phyloP scores from a whole-genome alignment of 1,139 yeast genomes.

The Yamadazyma kanchanaburiensis region DNA sequence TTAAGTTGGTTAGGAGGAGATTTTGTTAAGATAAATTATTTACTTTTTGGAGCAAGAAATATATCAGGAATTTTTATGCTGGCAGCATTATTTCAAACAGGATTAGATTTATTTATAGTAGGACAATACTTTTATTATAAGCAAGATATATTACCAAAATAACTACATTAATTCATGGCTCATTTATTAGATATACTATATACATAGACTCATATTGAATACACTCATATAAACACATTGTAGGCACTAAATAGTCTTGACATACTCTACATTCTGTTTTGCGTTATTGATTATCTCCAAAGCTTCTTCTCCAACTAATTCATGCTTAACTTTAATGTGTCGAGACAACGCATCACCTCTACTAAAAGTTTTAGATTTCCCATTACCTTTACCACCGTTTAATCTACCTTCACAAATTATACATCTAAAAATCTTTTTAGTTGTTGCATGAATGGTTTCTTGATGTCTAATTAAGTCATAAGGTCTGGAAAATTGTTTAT shows the following conservation, averaged over 20 bases:
- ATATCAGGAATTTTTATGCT: constrained; percentile 66
- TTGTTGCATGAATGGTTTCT: constrained; percentile 48
- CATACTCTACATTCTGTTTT: constrained; percentile 70
- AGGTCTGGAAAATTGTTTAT: constrained; percentile 46
- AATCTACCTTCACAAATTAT: constrained; percentile 49
- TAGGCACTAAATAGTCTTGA: too few species aligned
- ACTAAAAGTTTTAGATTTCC: constrained; percentile 52
- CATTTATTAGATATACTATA: too few species aligned
- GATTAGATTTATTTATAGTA: constrained; percentile 71
- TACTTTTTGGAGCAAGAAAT: constrained; percentile 67
- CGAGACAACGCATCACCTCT: constrained; percentile 50
- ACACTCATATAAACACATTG: too few species aligned
- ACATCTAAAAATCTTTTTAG: constrained; percentile 48
- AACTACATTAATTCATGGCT: neutral
- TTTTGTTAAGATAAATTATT: constrained; percentile 67
- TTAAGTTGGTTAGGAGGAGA: constrained; percentile 92
- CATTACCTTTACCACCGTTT: constrained; percentile 53
- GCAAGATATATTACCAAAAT: too few species aligned
- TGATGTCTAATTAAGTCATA: constrained; percentile 49
- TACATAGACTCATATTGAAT: too few species aligned
- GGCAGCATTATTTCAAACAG: constrained; percentile 81
- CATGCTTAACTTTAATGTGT: constrained; percentile 48
- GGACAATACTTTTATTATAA: constrained; percentile 65
- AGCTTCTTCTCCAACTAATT: constrained; percentile 45
- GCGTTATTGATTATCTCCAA: constrained; percentile 68